These are phyloP conservation scores for Penicillium freii DNA, from an alignment of 2,329 filamentous ascomycete species.

Conservation along the genomic window DNA sequence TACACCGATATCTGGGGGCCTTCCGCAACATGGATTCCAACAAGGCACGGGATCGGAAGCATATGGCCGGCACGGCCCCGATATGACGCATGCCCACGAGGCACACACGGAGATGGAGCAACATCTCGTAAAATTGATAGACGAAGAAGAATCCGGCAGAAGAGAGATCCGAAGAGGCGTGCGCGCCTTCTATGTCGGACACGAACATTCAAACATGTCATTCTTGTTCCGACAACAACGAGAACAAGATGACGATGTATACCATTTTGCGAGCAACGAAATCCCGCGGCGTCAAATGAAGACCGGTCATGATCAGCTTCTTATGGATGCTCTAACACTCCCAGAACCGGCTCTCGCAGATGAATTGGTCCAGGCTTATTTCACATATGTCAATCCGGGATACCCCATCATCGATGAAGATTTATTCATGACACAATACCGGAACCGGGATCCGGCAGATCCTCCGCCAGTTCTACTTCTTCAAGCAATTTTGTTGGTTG, in stretches of 20 bases:
- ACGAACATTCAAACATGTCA: conserved; percentile 57
- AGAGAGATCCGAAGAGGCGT: conserved; percentile 50
- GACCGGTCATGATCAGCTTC: conserved; percentile 46
- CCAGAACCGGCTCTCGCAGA: conserved; percentile 51
- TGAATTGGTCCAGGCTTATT: conserved; percentile 53
- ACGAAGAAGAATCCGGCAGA: conserved; percentile 47
- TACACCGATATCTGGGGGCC: conserved; percentile 15
- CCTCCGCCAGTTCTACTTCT: conserved; percentile 51
- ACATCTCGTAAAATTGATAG: conserved; percentile 52
- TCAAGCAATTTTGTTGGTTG: conserved; percentile 53
- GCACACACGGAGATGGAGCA: conserved; percentile 45
- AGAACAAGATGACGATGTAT: conserved; percentile 43
- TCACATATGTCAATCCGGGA: conserved; percentile 51
- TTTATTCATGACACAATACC: conserved; percentile 52
- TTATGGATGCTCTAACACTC: conserved; percentile 51
- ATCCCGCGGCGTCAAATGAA: conserved; percentile 44
- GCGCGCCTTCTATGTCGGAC: conserved; percentile 55
- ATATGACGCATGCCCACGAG: conserved; percentile 38
- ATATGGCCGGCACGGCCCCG: conserved; percentile 29
- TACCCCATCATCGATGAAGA: conserved; percentile 55
- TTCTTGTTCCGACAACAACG: conserved; percentile 54
- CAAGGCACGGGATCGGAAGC: conserved; percentile 21
- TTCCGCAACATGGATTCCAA: conserved; percentile 20
- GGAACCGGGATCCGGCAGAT: conserved; percentile 45
- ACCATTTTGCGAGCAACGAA: conserved; percentile 46